phyloP scores from a whole-genome alignment of 78 protist genomes.

The Andalucia godoyi region DNA sequence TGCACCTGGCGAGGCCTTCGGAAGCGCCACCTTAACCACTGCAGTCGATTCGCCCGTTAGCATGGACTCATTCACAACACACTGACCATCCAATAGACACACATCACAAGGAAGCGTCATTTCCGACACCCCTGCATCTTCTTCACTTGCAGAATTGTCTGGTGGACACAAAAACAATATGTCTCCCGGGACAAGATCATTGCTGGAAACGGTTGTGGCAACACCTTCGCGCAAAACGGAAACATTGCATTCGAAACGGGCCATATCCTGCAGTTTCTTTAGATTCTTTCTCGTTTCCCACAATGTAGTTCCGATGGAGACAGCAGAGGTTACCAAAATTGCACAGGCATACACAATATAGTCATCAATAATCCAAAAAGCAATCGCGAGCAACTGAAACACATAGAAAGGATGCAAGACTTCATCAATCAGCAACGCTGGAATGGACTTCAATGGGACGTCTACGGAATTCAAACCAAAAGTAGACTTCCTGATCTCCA shows the following conservation, averaged over 20 bases:
- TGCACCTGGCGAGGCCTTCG: neutral
- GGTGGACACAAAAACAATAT: too few relatives aligned
- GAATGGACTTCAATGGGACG: constrained; percentile 20
- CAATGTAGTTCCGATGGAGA: constrained; percentile 15
- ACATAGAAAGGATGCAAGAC: constrained; percentile 76
- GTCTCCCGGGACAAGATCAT: too few relatives aligned
- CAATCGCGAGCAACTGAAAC: constrained; percentile 55
- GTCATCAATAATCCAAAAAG: constrained; percentile 55
- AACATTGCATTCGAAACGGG: constrained; percentile 2
- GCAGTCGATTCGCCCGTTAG: constrained; percentile 38
- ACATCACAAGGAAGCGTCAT: constrained; percentile 3
- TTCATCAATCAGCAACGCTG: constrained; percentile 38
- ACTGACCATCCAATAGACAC: neutral
- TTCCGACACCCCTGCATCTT: too few relatives aligned
- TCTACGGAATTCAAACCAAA: too few relatives aligned
- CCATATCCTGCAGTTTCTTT: constrained; percentile 22
- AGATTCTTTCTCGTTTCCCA: constrained; percentile 14
- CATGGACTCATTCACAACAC: constrained; percentile 25
- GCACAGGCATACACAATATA: constrained; percentile 61
- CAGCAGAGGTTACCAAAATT: constrained; percentile 51
- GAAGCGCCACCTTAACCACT: neutral
- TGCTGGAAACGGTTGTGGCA: too few relatives aligned
- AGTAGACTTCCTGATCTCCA: too few relatives aligned
- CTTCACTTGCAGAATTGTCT: too few relatives aligned
- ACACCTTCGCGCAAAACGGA: too few relatives aligned